A percentile compares a stretch with the other conserved stretches of the same genome.
Evolutionary conservation across 2,329 filamentous ascomycete species (phyloP).

Genomic region (Fusarium vanettenii): DNA sequence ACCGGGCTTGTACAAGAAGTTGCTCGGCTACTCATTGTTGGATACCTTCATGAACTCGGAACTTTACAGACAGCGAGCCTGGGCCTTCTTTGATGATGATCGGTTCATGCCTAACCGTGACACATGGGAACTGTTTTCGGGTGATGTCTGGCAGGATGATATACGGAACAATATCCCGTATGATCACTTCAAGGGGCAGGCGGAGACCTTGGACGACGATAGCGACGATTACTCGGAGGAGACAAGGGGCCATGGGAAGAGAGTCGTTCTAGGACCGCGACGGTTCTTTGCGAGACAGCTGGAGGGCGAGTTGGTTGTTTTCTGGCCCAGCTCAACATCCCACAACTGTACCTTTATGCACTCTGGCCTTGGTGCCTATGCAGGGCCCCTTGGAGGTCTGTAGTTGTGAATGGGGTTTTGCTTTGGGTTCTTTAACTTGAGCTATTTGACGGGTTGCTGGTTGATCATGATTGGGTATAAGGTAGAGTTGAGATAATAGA

Average conservation of each 20-base stretch:
- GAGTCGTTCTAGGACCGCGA: not conserved
- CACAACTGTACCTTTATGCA: not conserved
- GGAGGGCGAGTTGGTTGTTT: not conserved
- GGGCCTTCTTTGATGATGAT: slow-evolving; percentile 5
- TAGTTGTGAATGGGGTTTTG: not conserved
- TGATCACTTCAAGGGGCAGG: not conserved
- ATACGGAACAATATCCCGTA: not conserved
- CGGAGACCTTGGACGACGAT: not conserved
- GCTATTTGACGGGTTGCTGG: not conserved
- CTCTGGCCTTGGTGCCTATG: not conserved
- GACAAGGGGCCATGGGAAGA: not conserved
- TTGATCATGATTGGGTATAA: not conserved
- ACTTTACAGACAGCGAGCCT: slow-evolving; percentile 1
- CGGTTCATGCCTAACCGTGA: not conserved
- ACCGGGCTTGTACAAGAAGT: not conserved
- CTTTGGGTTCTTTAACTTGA: not conserved
- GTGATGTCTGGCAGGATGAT: not conserved
- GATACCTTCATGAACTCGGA: not conserved
- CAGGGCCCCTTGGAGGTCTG: not conserved
- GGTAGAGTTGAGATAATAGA: not conserved
- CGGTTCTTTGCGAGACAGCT: not conserved
- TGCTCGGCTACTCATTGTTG: not conserved
- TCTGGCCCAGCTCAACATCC: not conserved
- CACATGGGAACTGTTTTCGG: not conserved
- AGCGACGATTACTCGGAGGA: not conserved